Evolutionary conservation across 805 yeast genomes (phyloP).

Genomic region (Blastobotrys robertii): DNA sequence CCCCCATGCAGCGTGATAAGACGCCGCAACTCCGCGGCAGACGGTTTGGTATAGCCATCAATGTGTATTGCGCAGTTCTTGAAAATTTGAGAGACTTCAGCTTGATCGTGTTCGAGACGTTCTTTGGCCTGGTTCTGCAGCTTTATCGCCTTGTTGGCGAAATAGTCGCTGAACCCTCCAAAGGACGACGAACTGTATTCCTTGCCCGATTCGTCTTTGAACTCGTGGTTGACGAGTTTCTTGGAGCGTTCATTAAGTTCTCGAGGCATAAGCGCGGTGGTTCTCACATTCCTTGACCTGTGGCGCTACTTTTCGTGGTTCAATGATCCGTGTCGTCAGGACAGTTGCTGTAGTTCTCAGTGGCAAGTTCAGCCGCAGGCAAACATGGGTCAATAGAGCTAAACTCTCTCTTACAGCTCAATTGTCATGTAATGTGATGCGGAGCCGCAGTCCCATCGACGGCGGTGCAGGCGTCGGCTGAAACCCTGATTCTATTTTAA

Average conservation of each 20-base stretch:
- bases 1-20: conserved; percentile 77
- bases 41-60: conserved; percentile 84
- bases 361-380: too few relatives aligned
- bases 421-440: too few relatives aligned
- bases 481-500: too few relatives aligned
- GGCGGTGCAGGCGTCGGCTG: too few relatives aligned
- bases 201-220: conserved; percentile 17
- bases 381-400: too few relatives aligned
- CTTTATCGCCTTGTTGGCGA: conserved; percentile 47
- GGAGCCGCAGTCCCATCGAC: too few relatives aligned
- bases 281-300: background rate
- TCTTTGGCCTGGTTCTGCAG: conserved; percentile 40
- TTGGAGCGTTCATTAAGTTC: conserved; percentile 9
- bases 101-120: conserved; percentile 21
- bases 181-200: conserved; percentile 39
- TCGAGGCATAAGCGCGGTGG: conserved; percentile 1
- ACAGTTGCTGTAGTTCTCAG: too few relatives aligned
- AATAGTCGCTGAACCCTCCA: conserved; percentile 61
- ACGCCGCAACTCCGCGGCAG: conserved; percentile 61
- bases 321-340: too few relatives aligned
- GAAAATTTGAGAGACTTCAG: conserved; percentile 37
- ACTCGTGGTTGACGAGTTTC: conserved; percentile 9
- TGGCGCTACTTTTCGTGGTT: too few relatives aligned
- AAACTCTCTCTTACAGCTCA: too few relatives aligned
- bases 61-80: conserved; percentile 58